A percentile compares a stretch with the other conserved stretches of the same genome.
phyloP scores from a whole-genome alignment of 305 asterid genomes.

The Solanum hybrid region DNA sequence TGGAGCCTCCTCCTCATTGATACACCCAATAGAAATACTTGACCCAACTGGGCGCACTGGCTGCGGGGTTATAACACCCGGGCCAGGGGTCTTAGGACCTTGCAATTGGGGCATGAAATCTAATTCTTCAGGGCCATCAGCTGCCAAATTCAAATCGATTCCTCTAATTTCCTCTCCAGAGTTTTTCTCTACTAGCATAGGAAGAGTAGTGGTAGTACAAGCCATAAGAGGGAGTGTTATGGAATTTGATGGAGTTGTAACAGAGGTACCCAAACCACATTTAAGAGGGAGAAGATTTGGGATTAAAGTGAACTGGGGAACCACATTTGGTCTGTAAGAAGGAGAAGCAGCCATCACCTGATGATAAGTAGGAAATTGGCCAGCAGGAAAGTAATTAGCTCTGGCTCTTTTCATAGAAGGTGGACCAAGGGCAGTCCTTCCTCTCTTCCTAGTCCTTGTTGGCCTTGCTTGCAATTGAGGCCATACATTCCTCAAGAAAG shows the following conservation, averaged over 20 bases:
- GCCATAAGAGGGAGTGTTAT: slow-evolving; percentile 41
- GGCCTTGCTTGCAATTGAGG: slow-evolving; percentile 81
- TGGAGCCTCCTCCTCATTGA: slow-evolving; percentile 14
- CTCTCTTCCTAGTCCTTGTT: slow-evolving; percentile 80
- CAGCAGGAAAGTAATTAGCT: slow-evolving; percentile 31
- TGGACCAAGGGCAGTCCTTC: slow-evolving; percentile 54
- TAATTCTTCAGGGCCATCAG: slow-evolving; percentile 36
- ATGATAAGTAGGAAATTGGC: slow-evolving; percentile 29
- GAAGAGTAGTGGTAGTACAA: slow-evolving; percentile 2
- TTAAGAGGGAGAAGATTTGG: slow-evolving; percentile 33
- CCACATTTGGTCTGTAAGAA: slow-evolving; percentile 17
- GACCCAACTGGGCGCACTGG: slow-evolving; percentile 75
- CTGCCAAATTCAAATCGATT: slow-evolving; percentile 48
- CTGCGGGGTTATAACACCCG: slow-evolving; percentile 42
- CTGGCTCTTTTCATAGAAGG: slow-evolving; percentile 41
- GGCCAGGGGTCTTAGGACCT: slow-evolving; percentile 19
- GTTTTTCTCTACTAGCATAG: background rate
- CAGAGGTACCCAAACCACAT: slow-evolving; percentile 43
- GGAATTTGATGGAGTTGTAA: slow-evolving; percentile 37
- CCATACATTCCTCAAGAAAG: slow-evolving; percentile 76
- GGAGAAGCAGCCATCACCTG: slow-evolving; percentile 18
- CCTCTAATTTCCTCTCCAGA: slow-evolving; percentile 2
- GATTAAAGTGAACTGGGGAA: slow-evolving; percentile 20
- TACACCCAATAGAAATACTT: slow-evolving; percentile 26
- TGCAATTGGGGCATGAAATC: slow-evolving; percentile 37